phyloP scores from a whole-genome alignment of 2,329 filamentous ascomycete genomes.

The Colletotrichum phormii region DNA sequence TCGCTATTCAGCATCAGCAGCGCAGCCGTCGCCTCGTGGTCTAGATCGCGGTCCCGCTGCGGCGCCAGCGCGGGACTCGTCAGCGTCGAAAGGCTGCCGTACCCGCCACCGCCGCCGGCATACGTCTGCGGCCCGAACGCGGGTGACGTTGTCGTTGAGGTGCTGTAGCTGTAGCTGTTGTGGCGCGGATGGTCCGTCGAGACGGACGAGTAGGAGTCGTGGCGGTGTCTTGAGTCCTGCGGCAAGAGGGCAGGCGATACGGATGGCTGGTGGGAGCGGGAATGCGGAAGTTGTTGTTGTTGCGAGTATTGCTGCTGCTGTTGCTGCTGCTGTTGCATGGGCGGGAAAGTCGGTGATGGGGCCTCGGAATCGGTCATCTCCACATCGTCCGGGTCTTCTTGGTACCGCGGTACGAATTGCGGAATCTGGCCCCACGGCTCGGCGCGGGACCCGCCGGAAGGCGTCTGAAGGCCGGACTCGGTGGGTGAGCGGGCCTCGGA shows the following conservation, averaged over 20 bases:
- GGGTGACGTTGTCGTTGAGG: slow-evolving; percentile 64
- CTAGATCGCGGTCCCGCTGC: slow-evolving; percentile 64
- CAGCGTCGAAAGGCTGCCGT: slow-evolving; percentile 60
- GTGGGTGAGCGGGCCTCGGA: slow-evolving; percentile 36
- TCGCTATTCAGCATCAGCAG: slow-evolving; percentile 89
- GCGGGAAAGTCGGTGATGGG: slow-evolving; percentile 59
- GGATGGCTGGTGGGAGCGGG: slow-evolving; percentile 56
- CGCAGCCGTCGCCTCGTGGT: slow-evolving; percentile 86
- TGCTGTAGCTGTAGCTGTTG: slow-evolving; percentile 62
- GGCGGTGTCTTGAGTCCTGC: slow-evolving; percentile 56
- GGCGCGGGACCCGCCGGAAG: slow-evolving; percentile 36
- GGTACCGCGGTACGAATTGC: slow-evolving; percentile 49
- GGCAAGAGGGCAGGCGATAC: slow-evolving; percentile 64
- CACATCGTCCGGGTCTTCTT: slow-evolving; percentile 59
- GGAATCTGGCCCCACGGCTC: slow-evolving; percentile 43
- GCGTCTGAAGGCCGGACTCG: slow-evolving; percentile 45
- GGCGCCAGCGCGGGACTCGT: slow-evolving; percentile 70
- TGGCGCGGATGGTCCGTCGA: slow-evolving; percentile 58
- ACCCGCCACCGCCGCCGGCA: slow-evolving; percentile 45
- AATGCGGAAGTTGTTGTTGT: slow-evolving; percentile 25
- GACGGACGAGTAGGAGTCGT: slow-evolving; percentile 67
- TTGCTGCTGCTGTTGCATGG: slow-evolving; percentile 37
- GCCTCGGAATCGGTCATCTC: slow-evolving; percentile 69
- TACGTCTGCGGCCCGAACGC: slow-evolving; percentile 66
- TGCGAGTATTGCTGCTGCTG: slow-evolving; percentile 36